These are phyloP conservation scores for Colletotrichum salicis DNA, from an alignment of 2,329 filamentous ascomycete species.

Conservation along the genomic window DNA sequence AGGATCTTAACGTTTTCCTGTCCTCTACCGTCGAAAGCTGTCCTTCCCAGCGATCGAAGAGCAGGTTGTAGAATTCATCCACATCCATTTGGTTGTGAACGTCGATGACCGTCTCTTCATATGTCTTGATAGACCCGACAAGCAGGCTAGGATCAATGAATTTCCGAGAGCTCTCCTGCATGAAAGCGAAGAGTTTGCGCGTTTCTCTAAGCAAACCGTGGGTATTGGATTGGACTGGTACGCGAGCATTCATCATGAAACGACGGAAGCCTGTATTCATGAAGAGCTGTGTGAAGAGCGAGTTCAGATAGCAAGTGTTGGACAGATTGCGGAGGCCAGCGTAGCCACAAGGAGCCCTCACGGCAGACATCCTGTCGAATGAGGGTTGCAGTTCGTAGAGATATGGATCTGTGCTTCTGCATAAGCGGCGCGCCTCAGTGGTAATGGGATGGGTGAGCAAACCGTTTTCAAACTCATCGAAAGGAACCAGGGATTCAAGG, in stretches of 20 bases:
- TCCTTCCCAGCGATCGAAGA: constrained; percentile 91
- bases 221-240: constrained; percentile 63
- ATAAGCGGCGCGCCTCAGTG: background rate
- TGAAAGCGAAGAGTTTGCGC: constrained; percentile 81
- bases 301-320: constrained; percentile 98
- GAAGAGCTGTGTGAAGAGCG: constrained; percentile 91
- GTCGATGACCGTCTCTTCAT: constrained; percentile 85
- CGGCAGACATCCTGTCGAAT: constrained; percentile 73
- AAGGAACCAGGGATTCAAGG: constrained; percentile 61
- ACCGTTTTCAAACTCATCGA: constrained; percentile 39
- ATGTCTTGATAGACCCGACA: constrained; percentile 81
- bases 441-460: background rate
- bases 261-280: constrained; percentile 91
- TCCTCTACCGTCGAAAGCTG: constrained; percentile 76
- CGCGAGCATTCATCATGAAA: constrained; percentile 78
- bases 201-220: constrained; percentile 81
- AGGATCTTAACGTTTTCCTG: constrained; percentile 79
- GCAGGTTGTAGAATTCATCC: constrained; percentile 94
- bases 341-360: constrained; percentile 84
- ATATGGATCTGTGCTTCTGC: constrained; percentile 56
- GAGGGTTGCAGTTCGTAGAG: constrained; percentile 68
- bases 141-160: constrained; percentile 78
- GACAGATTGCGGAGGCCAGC: constrained; percentile 92
- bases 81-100: constrained; percentile 96
- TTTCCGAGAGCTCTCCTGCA: constrained; percentile 84